Conservation (phyloP, 768 basidiomycete species). For the Serendipita sp. region DNA sequence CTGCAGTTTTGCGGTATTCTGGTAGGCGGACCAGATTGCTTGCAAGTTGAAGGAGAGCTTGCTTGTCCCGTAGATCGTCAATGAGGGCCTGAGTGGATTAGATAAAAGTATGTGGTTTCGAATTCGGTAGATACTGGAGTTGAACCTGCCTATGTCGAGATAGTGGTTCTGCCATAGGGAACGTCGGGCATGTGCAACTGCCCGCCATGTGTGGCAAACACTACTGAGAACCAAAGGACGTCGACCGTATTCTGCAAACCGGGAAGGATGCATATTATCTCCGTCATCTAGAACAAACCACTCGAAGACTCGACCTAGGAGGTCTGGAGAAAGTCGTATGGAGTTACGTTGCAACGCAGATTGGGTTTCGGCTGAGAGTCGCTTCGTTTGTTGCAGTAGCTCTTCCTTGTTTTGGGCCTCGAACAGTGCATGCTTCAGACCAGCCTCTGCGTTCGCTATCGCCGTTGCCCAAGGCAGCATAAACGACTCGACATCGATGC, state of each 20-base stretch:
- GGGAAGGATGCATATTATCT: neutral
- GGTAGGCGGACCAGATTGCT: too few species aligned
- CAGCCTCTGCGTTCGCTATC: neutral
- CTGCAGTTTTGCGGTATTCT: too few species aligned
- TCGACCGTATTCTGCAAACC: neutral
- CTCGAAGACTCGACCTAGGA: neutral
- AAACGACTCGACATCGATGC: neutral
- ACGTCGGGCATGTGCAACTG: neutral
- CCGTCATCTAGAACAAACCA: neutral
- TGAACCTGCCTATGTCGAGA: neutral
- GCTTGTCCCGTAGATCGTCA: too few species aligned
- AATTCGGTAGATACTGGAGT: too few species aligned
- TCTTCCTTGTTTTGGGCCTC: neutral
- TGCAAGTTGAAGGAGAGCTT: too few species aligned
- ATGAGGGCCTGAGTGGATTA: too few species aligned
- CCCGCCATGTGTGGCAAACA: neutral
- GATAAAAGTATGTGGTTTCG: too few species aligned
- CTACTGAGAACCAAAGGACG: neutral
- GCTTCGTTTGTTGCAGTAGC: neutral
- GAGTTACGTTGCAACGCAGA: neutral
- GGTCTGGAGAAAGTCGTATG: neutral
- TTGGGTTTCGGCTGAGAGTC: neutral
- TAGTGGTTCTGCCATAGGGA: neutral
- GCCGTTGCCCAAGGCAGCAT: neutral
- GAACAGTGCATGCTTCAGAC: neutral